Conservation (phyloP, 331 rosid species). For the Acacia pycnantha region DNA sequence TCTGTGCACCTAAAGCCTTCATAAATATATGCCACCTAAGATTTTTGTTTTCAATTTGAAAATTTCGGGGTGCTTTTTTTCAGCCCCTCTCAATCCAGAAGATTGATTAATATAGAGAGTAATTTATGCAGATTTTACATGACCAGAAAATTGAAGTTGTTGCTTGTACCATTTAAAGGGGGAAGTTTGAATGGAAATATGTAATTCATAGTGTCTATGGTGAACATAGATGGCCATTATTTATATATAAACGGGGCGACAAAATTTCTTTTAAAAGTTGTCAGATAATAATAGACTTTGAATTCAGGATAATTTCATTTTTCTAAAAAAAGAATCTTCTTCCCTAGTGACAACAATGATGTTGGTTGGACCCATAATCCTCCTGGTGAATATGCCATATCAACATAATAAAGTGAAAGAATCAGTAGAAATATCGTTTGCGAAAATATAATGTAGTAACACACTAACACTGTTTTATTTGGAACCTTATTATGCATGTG, state of each 20-base stretch:
- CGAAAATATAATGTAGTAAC: background rate
- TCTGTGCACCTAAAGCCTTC: background rate
- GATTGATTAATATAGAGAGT: background rate
- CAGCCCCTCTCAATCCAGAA: background rate
- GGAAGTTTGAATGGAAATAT: background rate
- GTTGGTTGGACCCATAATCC: background rate
- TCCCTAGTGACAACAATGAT: background rate
- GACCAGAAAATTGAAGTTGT: background rate
- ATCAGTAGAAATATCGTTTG: background rate
- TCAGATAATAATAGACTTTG: background rate
- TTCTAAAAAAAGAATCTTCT: background rate
- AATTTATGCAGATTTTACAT: background rate
- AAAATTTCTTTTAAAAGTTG: background rate
- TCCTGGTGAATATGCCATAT: background rate
- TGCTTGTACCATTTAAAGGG: background rate
- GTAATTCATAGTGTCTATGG: background rate
- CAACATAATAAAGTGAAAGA: background rate
- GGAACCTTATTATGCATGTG: background rate
- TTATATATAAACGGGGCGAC: background rate
- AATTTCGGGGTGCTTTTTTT: background rate
- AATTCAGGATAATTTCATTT: background rate
- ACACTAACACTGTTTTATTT: background rate
- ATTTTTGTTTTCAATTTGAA: background rate
- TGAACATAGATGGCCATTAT: background rate
- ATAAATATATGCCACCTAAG: background rate